These are phyloP conservation scores for Syncephalastrum sp. DNA, from an alignment of 371 early-diverging fungal species.

Conservation along the genomic window DNA sequence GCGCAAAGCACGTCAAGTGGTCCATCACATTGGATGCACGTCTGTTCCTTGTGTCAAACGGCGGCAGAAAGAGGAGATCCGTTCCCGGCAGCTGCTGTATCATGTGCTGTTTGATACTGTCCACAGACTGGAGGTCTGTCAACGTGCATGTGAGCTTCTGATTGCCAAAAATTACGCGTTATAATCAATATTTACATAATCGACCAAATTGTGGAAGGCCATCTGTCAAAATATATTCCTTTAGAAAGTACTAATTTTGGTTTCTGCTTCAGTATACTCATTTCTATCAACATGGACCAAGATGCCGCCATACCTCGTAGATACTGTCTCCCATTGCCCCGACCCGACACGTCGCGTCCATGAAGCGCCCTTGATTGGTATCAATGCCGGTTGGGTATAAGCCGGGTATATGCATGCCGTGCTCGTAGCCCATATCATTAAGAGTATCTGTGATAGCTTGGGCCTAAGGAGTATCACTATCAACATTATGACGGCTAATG, in stretches of 20 bases:
- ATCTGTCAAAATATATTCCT: conserved; percentile 62
- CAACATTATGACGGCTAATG: not conserved
- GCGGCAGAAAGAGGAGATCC: conserved; percentile 46
- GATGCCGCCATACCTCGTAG: conserved; percentile 40
- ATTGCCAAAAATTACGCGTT: conserved; percentile 3
- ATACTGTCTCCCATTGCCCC: conserved; percentile 57
- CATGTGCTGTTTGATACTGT: conserved; percentile 53
- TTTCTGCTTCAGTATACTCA: not conserved
- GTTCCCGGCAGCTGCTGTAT: conserved; percentile 39
- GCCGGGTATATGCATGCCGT: conserved; percentile 53
- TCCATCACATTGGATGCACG: conserved; percentile 43
- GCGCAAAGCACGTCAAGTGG: conserved; percentile 68
- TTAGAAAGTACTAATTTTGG: conserved; percentile 63
- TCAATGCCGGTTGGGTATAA: conserved; percentile 51
- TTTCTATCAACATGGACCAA: not conserved
- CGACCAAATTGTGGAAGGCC: conserved; percentile 51
- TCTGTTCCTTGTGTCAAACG: conserved; percentile 25
- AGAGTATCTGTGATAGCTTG: conserved; percentile 49
- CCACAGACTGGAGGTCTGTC: conserved; percentile 46
- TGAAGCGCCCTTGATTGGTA: conserved; percentile 36
- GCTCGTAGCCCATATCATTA: conserved; percentile 33
- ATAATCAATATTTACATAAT: conserved; percentile 50
- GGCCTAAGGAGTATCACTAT: conserved; percentile 26
- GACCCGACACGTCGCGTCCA: conserved; percentile 34
- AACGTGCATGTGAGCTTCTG: not conserved